Evolutionary conservation across 2,329 filamentous ascomycete genomes (phyloP).

Genomic region (Tothia fuscella): DNA sequence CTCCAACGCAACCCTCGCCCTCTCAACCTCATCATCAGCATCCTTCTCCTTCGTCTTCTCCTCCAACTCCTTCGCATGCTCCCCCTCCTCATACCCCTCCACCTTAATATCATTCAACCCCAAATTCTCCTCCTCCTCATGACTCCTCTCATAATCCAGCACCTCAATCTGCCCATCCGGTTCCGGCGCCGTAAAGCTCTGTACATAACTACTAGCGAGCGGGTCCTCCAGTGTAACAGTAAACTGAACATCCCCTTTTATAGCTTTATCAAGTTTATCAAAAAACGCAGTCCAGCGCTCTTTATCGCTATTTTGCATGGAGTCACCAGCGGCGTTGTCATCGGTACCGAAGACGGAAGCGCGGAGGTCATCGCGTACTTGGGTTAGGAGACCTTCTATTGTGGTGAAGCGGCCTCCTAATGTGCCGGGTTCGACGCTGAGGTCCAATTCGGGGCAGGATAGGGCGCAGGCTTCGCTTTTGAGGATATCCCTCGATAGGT

Average conservation of each 20-base stretch:
- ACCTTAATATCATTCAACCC: conserved; percentile 87
- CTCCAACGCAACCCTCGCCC: not conserved
- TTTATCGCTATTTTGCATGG: conserved; percentile 53
- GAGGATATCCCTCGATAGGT: conserved; percentile 84
- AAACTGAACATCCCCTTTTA: conserved; percentile 69
- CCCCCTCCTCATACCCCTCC: conserved; percentile 61
- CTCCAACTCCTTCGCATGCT: not conserved
- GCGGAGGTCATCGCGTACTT: conserved; percentile 82
- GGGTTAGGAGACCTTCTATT: conserved; percentile 82
- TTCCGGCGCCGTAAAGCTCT: conserved; percentile 60
- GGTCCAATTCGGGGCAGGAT: conserved; percentile 72
- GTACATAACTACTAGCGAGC: conserved; percentile 84
- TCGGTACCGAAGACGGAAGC: conserved; percentile 73
- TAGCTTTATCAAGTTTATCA: conserved; percentile 59
- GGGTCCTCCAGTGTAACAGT: conserved; percentile 78
- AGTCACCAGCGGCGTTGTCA: conserved; percentile 57
- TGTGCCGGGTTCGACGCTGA: conserved; percentile 84
- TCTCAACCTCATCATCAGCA: not conserved
- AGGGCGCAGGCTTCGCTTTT: conserved; percentile 90
- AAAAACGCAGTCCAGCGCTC: conserved; percentile 76
- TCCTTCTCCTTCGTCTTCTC: conserved; percentile 1
- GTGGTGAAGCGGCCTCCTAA: conserved; percentile 95
- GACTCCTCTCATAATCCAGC: conserved; percentile 75
- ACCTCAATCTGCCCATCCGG: conserved; percentile 66
- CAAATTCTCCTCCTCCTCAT: conserved; percentile 87